Conservation (phyloP, 2,329 filamentous ascomycete genomes). For the Mycosphaerella sp. region DNA sequence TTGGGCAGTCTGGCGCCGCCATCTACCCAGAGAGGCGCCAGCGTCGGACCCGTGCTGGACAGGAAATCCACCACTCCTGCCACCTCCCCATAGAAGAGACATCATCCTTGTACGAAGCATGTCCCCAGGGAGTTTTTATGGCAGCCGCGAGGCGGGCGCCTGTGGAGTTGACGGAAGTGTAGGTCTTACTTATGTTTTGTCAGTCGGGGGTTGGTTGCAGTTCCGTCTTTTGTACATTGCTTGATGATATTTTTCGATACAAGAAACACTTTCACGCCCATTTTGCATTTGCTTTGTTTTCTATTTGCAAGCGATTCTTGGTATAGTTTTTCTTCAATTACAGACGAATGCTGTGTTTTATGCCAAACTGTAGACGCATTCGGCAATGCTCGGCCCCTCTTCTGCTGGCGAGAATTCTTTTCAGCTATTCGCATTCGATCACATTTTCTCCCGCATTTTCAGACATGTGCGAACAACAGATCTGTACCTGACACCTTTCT, state of each 20-base stretch:
- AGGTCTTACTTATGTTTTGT: constrained; percentile 2
- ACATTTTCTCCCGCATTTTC: neutral
- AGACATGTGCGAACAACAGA: neutral
- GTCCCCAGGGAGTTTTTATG: constrained; percentile 2
- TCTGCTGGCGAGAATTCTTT: neutral
- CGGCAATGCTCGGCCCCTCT: neutral
- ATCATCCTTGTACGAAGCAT: neutral
- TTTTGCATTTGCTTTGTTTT: no score
- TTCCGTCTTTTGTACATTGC: neutral
- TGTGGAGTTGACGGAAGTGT: constrained; percentile 6
- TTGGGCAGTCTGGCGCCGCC: constrained; percentile 18
- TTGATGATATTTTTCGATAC: no score
- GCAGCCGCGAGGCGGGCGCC: neutral
- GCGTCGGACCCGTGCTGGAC: constrained; percentile 20
- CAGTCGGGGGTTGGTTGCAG: neutral
- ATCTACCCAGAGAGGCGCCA: constrained; percentile 18
- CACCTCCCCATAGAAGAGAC: no score
- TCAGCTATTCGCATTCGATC: constrained; percentile 1
- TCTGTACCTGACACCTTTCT: neutral
- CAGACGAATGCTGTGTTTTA: no score
- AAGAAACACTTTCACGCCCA: no score
- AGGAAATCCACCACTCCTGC: constrained; percentile 1
- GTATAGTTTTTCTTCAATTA: no score
- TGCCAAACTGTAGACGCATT: no score
- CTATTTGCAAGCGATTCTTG: no score